Base-by-base conservation (phyloP, 2,329 filamentous ascomycete species). In the Penicillium hesseltinei region DNA sequence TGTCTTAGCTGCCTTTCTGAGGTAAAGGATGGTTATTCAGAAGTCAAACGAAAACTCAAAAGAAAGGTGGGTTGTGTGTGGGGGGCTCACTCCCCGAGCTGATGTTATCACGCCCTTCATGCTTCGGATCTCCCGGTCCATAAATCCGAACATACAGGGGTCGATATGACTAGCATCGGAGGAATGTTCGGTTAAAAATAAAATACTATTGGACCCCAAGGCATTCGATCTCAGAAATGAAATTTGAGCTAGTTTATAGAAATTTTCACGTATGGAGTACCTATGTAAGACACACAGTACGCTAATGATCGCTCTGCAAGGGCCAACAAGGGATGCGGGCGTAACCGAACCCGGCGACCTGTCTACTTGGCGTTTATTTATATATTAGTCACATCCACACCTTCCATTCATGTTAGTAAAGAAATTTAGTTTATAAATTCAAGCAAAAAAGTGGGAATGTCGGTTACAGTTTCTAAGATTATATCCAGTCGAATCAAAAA, bases 1-100 rank as follows among this genome's bases (percentile, higher is more conserved):
- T 62, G 51, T 58, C 62, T 64, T 42, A 55, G 44, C 51, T 62
- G 39, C 4, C 15, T 44, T 44, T 44, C 33, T 35, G 33, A 35
- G 36, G n/a, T 9, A 10, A 11, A 10, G n/a, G n/a, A 19, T 5
- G n/a, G n/a, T 19, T n/a, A 19, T 39, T 44, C 5, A 44, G 23
- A 15, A 47, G 31, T 11, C 25, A 49, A 43, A 29, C 5, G 6
- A 33, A 39, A 39, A 39, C 35, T 39, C 36, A n/a, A 38, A 38
- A n/a, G 35, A 38, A 10, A 10, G 9, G 2, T 9, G 4, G n/a
- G 4, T 10, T 39, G n/a, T 39, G 35, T 27, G 25, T 7, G 29
- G 29, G 8, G 44, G 45, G 36, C 17, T 3, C 3, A 15, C 15
- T 29, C 19, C 10, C 44, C 35, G 29, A 49, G 38, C 29, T 54